Base-by-base conservation (phyloP, 1,284 basidiomycete species). In the Leucoagaricus sp. region DNA sequence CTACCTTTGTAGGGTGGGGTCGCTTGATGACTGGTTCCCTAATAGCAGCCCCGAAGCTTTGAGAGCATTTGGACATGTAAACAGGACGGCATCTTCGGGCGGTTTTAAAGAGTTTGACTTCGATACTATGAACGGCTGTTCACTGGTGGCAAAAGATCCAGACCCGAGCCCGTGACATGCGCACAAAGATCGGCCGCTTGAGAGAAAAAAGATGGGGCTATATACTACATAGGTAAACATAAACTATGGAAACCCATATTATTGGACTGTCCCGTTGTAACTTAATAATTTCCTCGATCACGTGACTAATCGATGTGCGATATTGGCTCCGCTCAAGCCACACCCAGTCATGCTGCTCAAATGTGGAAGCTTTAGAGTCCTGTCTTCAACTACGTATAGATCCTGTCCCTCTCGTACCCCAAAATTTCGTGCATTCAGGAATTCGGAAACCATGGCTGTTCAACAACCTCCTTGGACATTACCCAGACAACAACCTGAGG, bases 381-480 rank as follows among this genome's bases (percentile, higher is more conserved):
- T 58, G 57, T 53, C 59, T 58, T 56, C 60, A 17, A 56, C 61
- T 60, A 53, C 63, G 55, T 55, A 53, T 56, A 47, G 23, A 23
- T 57, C 57, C 38, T 63, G 58, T 61, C 57, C 49, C 46, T 59
- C 28, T 29, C 26, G 29, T 49, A 19, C n/a, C 1, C 45, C 51
- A 33, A 50, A 36, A 47, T 23, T 10, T 28, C 41, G 46, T 53
- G 42, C 46, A 41, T 53, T 49, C 29, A 58, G 60, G 49, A 42
- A 31, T 19, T 56, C 40, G 28, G 52, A 53, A 21, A 56, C 60
- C 2, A 77, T 78, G 75, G 72, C 76, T 58, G 62, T 67, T 2
- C 75, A 79, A 59, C 79, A 87, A 66, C 83, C 85, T 10, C 58
- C 74, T 4, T 90, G 89, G 87, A 70, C 72, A 13, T 60, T 76